Evolutionary conservation across 164 flowering plant genomes (phyloP).

Genomic region (Aristolochia contorta): DNA sequence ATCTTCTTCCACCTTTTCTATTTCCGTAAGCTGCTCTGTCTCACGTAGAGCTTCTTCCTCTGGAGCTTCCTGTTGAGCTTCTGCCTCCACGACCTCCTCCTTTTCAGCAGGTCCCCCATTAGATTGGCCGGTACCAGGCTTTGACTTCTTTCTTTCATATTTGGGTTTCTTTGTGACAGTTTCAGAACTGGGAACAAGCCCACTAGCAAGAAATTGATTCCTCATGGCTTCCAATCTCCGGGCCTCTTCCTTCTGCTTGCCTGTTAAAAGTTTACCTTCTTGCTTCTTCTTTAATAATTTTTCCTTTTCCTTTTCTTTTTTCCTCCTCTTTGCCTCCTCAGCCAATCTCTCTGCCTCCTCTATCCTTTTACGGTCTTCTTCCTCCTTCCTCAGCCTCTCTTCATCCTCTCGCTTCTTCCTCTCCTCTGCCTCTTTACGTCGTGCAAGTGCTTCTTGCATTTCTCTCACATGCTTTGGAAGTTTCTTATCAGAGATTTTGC

Average conservation of each 20-base stretch:
- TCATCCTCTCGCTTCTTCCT: conserved; percentile 79
- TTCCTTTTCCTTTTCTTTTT: conserved; percentile 89
- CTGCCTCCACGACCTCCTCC: conserved; percentile 30
- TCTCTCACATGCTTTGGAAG: conserved; percentile 89
- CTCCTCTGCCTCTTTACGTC: conserved; percentile 82
- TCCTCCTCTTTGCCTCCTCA: conserved; percentile 79
- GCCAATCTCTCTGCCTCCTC: conserved; percentile 78
- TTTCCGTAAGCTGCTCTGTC: conserved; percentile 22
- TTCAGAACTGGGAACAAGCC: conserved; percentile 35
- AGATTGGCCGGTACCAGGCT: conserved; percentile 31
- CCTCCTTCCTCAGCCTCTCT: conserved; percentile 78
- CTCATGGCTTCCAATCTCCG: conserved; percentile 70
- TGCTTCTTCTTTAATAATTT: conserved; percentile 66
- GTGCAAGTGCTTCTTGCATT: conserved; percentile 90
- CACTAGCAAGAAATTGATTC: conserved; percentile 66
- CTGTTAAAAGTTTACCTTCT: conserved; percentile 76
- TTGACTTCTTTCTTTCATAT: conserved; percentile 66
- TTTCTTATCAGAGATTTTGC: conserved; percentile 61
- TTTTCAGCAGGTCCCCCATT: conserved; percentile 36
- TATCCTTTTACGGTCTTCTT: conserved; percentile 69
- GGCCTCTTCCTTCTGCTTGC: conserved; percentile 89
- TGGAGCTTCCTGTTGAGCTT: conserved; percentile 23
- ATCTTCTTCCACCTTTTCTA: conserved; percentile 43
- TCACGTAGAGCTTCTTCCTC: conserved; percentile 19
- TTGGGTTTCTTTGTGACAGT: conserved; percentile 50